Conservation (phyloP, 2,329 filamentous ascomycete species). For the Ophiognomonia clavigignenti-juglandacearum region DNA sequence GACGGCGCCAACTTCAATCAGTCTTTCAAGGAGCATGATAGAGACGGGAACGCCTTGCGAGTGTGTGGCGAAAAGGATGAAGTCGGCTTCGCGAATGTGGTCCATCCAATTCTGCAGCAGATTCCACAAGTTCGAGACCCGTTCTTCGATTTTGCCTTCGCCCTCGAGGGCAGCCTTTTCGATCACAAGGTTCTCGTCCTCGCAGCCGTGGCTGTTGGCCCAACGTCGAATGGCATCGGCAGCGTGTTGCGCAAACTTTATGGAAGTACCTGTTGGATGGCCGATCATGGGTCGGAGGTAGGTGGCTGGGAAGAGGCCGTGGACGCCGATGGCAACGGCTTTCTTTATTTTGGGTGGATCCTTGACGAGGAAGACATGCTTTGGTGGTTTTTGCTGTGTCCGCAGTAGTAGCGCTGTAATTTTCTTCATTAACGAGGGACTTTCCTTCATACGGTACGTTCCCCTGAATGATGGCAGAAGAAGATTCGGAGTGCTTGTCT, state of each 20-base stretch:
- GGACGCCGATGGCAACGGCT: slow-evolving; percentile 88
- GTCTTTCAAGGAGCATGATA: slow-evolving; percentile 85
- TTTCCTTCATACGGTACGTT: slow-evolving; percentile 63
- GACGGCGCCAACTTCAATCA: slow-evolving; percentile 86
- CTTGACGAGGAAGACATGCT: slow-evolving; percentile 68
- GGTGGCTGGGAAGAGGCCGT: slow-evolving; percentile 87
- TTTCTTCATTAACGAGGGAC: slow-evolving; percentile 66
- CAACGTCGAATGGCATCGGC: slow-evolving; percentile 80
- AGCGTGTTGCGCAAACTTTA: slow-evolving; percentile 85
- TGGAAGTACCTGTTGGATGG: slow-evolving; percentile 90
- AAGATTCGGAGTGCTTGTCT: slow-evolving; percentile 50
- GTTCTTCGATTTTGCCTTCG: slow-evolving; percentile 84
- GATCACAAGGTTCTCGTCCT: slow-evolving; percentile 63
- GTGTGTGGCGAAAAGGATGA: slow-evolving; percentile 89
- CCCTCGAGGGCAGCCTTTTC: slow-evolving; percentile 94
- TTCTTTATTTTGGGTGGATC: slow-evolving; percentile 71
- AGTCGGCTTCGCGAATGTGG: slow-evolving; percentile 79
- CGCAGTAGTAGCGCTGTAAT: slow-evolving; percentile 54
- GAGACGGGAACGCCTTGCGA: slow-evolving; percentile 94
- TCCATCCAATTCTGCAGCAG: slow-evolving; percentile 93
- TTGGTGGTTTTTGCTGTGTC: slow-evolving; percentile 49
- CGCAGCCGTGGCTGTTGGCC: slow-evolving; percentile 68
- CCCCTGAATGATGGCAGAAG: slow-evolving; percentile 64
- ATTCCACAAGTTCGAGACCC: slow-evolving; percentile 92
- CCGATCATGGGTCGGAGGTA: slow-evolving; percentile 87